A percentile compares a stretch with the other conserved stretches of the same genome.
These are phyloP conservation scores for Cubamyces sp. DNA, from an alignment of 768 basidiomycete species.

Conservation along the genomic window DNA sequence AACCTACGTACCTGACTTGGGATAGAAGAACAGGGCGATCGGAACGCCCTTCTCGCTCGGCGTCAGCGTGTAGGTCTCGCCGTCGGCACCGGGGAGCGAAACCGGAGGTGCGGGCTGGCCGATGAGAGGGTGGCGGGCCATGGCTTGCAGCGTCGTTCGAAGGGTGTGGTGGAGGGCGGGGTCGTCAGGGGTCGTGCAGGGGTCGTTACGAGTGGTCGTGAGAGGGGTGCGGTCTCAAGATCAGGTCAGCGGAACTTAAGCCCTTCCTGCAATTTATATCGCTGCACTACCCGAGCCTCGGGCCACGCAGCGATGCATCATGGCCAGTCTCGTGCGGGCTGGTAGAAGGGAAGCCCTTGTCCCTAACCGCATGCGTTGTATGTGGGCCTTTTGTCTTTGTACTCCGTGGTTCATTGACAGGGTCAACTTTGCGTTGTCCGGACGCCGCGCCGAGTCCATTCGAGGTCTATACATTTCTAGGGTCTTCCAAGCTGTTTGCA, in stretches of 20 bases:
- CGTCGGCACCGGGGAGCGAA: constrained; percentile 66
- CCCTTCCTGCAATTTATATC: constrained; percentile 11
- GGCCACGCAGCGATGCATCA: not conserved
- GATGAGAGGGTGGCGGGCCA: constrained; percentile 50
- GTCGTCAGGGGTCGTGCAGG: constrained; percentile 14
- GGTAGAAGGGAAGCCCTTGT: too few species aligned
- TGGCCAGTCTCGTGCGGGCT: not conserved
- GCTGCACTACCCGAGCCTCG: not conserved
- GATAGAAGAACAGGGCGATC: constrained; percentile 79
- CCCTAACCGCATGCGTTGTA: too few species aligned
- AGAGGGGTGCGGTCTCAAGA: constrained; percentile 15
- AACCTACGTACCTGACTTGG: constrained; percentile 56
- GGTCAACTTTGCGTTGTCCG: too few species aligned
- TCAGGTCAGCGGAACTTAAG: not conserved
- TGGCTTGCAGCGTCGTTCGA: not conserved
- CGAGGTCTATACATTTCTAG: too few species aligned
- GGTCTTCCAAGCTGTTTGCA: too few species aligned
- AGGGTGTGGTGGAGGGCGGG: not conserved
- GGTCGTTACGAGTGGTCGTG: constrained; percentile 11
- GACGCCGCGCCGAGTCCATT: too few species aligned
- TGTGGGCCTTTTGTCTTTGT: too few species aligned
- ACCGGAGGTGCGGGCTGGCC: constrained; percentile 69
- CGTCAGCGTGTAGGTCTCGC: constrained; percentile 59
- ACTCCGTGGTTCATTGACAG: too few species aligned
- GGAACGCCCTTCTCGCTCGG: constrained; percentile 63